A percentile compares a stretch with the other conserved stretches of the same genome.
phyloP scores from a whole-genome alignment of 768 basidiomycete genomes.

The Lenzites betulinus region DNA sequence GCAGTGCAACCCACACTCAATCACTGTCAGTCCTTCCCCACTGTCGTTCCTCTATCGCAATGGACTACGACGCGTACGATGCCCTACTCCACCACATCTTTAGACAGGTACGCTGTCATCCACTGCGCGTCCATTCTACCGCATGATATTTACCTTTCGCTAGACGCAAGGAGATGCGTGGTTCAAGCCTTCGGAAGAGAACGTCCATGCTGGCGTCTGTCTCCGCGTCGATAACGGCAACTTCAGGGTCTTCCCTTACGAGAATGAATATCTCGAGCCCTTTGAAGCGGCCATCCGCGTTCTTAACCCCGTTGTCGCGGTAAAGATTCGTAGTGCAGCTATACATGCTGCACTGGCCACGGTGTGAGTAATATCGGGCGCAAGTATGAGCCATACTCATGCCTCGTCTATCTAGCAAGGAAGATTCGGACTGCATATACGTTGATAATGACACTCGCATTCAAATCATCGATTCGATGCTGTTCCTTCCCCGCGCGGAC shows the following conservation, averaged over 20 bases:
- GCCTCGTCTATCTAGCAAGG: constrained; percentile 43
- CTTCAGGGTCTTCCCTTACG: constrained; percentile 85
- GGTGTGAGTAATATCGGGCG: constrained; percentile 48
- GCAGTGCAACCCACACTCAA: constrained; percentile 12
- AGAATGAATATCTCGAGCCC: constrained; percentile 76
- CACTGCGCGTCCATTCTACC: constrained; percentile 13
- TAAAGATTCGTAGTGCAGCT: constrained; percentile 78
- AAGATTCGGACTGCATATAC: constrained; percentile 62
- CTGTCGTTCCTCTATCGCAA: constrained; percentile 30
- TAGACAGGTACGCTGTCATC: constrained; percentile 53
- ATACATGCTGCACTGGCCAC: constrained; percentile 76
- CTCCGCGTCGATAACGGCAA: constrained; percentile 65
- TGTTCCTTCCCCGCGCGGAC: constrained; percentile 70
- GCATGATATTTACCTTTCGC: neutral
- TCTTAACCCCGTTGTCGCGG: constrained; percentile 83
- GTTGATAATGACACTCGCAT: constrained; percentile 83
- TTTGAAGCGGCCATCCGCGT: constrained; percentile 78
- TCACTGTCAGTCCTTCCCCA: constrained; percentile 14
- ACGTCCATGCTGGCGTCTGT: constrained; percentile 77
- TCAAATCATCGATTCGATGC: constrained; percentile 77
- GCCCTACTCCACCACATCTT: constrained; percentile 81
- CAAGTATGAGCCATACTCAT: constrained; percentile 6
- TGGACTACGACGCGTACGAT: constrained; percentile 83
- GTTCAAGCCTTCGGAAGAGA: constrained; percentile 86
- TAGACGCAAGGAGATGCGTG: constrained; percentile 83